These are phyloP conservation scores for Berkeleyomyces basicola DNA, from an alignment of 2,329 filamentous ascomycete genomes.

Conservation along the genomic window DNA sequence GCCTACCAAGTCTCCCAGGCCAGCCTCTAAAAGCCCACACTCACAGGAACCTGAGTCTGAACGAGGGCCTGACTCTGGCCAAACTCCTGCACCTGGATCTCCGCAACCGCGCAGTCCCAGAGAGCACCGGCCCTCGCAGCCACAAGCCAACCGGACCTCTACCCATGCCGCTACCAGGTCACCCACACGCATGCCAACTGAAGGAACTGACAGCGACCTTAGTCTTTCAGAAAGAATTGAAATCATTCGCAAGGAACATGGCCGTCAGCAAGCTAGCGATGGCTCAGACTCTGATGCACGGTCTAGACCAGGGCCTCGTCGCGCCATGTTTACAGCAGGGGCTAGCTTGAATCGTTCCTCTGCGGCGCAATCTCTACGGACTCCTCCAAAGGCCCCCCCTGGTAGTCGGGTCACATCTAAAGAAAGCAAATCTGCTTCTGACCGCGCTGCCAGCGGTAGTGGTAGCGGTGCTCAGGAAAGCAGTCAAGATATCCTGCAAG, in stretches of 20 bases:
- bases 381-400: slow-evolving; percentile 2
- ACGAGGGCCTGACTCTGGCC: neutral
- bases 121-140: neutral
- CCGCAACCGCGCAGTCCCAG: slow-evolving; percentile 8
- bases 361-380: neutral
- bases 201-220: slow-evolving; percentile 4
- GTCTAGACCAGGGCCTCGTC: neutral
- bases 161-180: slow-evolving; percentile 1
- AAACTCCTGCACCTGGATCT: neutral
- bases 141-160: slow-evolving; percentile 4
- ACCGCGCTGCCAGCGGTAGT: neutral
- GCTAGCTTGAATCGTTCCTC: neutral
- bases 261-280: slow-evolving; percentile 21
- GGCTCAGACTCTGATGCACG: slow-evolving; percentile 31
- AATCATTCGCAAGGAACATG: slow-evolving; percentile 21
- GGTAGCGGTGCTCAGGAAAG: neutral
- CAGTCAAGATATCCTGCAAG: neutral
- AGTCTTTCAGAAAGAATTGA: slow-evolving; percentile 13
- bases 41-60: neutral
- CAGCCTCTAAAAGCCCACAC: neutral
- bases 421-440: neutral
- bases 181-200: neutral
- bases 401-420: neutral
- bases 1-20: slow-evolving; percentile 3
- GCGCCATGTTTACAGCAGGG: slow-evolving; percentile 1